phyloP scores from a whole-genome alignment of 495 filamentous ascomycete genomes.

The Penicillium dipodomyicola region DNA sequence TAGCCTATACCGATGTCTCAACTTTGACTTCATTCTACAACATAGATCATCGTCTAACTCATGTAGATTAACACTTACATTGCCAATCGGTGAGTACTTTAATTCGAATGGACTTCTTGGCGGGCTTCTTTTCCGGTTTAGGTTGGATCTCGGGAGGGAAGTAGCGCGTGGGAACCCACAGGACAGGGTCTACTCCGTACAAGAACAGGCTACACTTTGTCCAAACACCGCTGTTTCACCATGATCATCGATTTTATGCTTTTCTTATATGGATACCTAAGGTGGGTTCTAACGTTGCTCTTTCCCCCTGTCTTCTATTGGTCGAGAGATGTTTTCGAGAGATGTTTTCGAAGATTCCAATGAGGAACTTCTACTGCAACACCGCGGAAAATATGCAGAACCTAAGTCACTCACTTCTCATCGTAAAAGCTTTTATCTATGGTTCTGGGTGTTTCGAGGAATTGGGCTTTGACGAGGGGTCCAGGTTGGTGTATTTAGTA shows the following conservation, averaged over 20 bases:
- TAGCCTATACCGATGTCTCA: neutral
- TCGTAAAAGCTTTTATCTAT: too few species aligned
- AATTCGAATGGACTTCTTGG: neutral
- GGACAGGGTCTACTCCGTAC: neutral
- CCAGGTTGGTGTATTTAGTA: neutral
- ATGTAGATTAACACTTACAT: neutral
- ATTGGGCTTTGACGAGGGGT: neutral
- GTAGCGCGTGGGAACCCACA: neutral
- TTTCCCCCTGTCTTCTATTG: neutral
- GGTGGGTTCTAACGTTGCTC: neutral
- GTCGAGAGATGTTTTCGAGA: neutral
- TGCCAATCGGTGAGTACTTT: neutral
- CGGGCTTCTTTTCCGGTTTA: neutral
- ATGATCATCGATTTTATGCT: neutral
- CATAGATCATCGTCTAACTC: neutral
- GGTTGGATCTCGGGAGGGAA: neutral
- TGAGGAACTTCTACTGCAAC: neutral
- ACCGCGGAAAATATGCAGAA: neutral
- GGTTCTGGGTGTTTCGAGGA: neutral
- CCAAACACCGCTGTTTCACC: neutral
- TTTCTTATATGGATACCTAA: neutral
- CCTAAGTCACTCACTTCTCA: neutral
- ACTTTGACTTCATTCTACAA: neutral
- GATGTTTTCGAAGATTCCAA: neutral
- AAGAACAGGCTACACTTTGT: neutral